phyloP scores from a whole-genome alignment of 805 yeast species.

The Isabelozyma heimii region DNA sequence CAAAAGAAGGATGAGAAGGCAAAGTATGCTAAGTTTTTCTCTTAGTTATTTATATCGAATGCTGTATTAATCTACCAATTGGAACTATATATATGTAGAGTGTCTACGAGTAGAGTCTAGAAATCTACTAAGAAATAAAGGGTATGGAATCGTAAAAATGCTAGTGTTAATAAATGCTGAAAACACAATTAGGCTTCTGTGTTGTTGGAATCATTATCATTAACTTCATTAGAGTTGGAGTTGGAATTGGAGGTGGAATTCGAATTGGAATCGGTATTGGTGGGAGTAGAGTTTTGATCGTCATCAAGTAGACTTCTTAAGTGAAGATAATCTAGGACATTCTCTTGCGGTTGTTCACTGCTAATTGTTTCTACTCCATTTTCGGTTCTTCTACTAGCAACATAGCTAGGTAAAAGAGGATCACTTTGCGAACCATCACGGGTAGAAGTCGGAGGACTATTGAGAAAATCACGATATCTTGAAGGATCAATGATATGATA shows the following conservation, averaged over 20 bases:
- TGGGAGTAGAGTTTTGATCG: not conserved
- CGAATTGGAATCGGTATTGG: not conserved
- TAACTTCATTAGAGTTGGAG: conserved; percentile 1
- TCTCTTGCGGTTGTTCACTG: conserved; percentile 5
- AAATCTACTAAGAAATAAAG: not conserved
- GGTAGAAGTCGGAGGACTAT: not conserved
- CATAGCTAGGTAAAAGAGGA: conserved; percentile 44
- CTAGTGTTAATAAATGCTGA: not conserved
- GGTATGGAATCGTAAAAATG: not conserved
- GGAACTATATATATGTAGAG: not conserved
- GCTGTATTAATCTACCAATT: not conserved
- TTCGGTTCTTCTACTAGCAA: conserved; percentile 45
- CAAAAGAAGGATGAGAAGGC: conserved; percentile 50
- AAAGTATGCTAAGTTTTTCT: conserved; percentile 63
- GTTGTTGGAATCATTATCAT: not conserved
- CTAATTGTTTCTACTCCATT: conserved; percentile 42
- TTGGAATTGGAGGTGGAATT: not conserved
- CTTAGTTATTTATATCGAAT: conserved; percentile 7
- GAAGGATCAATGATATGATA: not conserved
- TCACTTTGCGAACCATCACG: not conserved
- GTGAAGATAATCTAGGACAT: conserved; percentile 24
- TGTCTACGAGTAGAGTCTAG: not conserved
- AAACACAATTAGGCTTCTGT: not conserved
- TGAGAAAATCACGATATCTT: not conserved
- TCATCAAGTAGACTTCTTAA: conserved; percentile 22